These are phyloP conservation scores for Syzygium jambos DNA, from an alignment of 345 rosid species.

Conservation along the genomic window DNA sequence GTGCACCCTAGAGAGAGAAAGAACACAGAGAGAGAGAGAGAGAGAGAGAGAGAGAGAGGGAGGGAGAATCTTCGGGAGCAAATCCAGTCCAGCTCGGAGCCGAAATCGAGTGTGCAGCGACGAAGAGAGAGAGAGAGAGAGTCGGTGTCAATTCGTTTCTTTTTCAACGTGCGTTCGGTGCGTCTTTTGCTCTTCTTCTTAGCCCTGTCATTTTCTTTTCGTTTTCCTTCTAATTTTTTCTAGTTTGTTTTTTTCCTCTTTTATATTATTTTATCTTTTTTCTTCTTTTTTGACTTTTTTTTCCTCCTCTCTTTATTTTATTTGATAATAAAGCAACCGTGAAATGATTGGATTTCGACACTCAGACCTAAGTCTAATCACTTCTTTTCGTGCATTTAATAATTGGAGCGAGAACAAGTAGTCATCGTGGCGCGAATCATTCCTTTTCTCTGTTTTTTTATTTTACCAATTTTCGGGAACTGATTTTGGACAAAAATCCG, in stretches of 20 bases:
- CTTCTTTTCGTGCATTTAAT: neutral
- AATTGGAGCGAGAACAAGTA: neutral
- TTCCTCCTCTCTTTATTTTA: neutral
- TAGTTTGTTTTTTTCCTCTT: neutral
- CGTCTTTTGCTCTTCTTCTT: neutral
- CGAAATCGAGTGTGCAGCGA: neutral
- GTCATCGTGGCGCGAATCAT: neutral
- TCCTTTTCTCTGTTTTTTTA: too few species aligned
- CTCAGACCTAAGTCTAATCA: neutral
- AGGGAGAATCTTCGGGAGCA: neutral
- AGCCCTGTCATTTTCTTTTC: neutral
- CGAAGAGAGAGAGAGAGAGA: neutral
- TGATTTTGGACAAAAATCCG: too few species aligned
- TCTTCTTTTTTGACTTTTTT: neutral
- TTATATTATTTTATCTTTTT: neutral
- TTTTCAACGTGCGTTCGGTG: slow-evolving; percentile 1
- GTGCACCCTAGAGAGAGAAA: too few species aligned
- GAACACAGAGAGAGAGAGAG: neutral
- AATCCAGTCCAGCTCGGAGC: neutral
- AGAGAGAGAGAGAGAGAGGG: neutral
- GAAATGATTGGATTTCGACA: neutral
- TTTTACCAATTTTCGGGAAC: too few species aligned
- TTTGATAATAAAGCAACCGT: neutral
- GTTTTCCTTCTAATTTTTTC: neutral
- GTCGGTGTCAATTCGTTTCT: slow-evolving; percentile 11